These are phyloP conservation scores for Bothriochloa decipiens DNA, from an alignment of 176 grass and related monocot species.

Conservation along the genomic window DNA sequence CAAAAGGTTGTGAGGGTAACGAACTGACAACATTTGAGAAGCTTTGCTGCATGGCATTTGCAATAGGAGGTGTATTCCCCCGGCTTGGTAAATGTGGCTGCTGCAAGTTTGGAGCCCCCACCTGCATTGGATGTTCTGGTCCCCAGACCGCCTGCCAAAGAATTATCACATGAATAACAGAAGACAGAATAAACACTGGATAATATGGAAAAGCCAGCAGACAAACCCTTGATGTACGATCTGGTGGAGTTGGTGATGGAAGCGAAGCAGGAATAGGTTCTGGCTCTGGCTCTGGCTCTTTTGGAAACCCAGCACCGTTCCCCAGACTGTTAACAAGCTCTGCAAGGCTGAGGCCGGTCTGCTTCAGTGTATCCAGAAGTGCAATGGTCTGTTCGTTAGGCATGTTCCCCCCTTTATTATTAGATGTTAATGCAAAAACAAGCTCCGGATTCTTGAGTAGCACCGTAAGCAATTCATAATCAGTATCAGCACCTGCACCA, in stretches of 20 bases:
- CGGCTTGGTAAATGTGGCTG: constrained; percentile 32
- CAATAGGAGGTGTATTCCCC: constrained; percentile 22
- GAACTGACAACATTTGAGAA: constrained; percentile 56
- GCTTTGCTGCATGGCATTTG: constrained; percentile 37
- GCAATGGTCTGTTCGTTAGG: constrained; percentile 68
- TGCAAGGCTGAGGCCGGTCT: constrained; percentile 64
- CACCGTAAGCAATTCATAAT: constrained; percentile 89
- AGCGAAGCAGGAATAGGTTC: constrained; percentile 67
- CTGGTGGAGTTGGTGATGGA: constrained; percentile 83
- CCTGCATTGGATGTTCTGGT: constrained; percentile 47
- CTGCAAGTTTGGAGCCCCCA: constrained; percentile 28
- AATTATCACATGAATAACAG: constrained; percentile 31
- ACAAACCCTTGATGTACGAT: constrained; percentile 65
- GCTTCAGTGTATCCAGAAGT: constrained; percentile 89
- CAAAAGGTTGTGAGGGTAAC: constrained; percentile 48
- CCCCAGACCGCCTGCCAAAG: constrained; percentile 71
- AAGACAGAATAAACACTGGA: constrained; percentile 30
- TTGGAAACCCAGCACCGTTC: constrained; percentile 29
- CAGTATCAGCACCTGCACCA: constrained; percentile 44
- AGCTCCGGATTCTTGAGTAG: constrained; percentile 92
- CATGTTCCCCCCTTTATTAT: constrained; percentile 48
- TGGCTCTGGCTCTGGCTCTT: constrained; percentile 38
- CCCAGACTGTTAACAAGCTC: constrained; percentile 58
- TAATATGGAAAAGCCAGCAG: constrained; percentile 19
- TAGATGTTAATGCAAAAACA: constrained; percentile 89